A percentile compares a stretch with the other conserved stretches of the same genome.
These are phyloP conservation scores for Ormosia semicastrata DNA, from an alignment of 306 rosid genomes.

Conservation along the genomic window DNA sequence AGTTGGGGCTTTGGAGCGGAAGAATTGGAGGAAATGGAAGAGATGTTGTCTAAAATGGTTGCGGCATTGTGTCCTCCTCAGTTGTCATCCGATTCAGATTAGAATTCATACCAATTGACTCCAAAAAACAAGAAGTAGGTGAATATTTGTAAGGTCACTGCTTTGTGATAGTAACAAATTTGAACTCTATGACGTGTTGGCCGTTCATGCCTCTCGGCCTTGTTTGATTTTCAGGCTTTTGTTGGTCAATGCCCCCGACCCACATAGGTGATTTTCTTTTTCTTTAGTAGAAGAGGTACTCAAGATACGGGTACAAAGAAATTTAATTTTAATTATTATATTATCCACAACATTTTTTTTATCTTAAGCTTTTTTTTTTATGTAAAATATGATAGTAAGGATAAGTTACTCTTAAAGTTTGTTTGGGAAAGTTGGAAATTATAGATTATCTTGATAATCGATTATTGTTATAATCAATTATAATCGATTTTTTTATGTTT, in stretches of 20 bases:
- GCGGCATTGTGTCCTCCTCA: slow-evolving; percentile 50
- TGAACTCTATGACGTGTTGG: neutral
- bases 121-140: neutral
- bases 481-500: too few species aligned
- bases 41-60: slow-evolving; percentile 72
- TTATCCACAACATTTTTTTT: neutral
- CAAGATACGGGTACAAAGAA: neutral
- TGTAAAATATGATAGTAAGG: too few species aligned
- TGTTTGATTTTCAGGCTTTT: neutral
- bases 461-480: too few species aligned
- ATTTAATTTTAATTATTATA: too few species aligned
- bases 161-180: neutral
- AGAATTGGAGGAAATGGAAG: slow-evolving; percentile 82
- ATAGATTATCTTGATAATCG: too few species aligned
- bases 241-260: neutral
- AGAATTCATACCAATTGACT: slow-evolving; percentile 15
- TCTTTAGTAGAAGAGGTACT: neutral
- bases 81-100: slow-evolving; percentile 80
- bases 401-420: too few species aligned
- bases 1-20: slow-evolving; percentile 83
- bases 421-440: too few species aligned
- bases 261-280: neutral
- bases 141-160: neutral
- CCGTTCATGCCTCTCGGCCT: neutral
- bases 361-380: too few species aligned